Evolutionary conservation across 1,139 yeast genomes (phyloP).

Genomic region (Meyerozyma athensensis): DNA sequence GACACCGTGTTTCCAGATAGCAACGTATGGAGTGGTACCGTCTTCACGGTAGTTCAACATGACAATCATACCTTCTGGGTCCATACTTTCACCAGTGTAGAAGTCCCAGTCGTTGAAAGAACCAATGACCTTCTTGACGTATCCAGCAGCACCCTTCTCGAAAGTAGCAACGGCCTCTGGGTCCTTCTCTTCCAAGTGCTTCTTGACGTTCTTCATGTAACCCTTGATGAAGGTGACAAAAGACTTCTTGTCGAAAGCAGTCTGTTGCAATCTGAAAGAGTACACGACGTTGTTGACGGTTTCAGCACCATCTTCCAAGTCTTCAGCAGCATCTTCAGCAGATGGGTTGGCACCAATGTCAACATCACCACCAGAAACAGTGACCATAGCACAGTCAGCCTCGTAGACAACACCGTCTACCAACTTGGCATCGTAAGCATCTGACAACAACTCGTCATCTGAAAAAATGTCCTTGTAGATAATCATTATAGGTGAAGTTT

Average conservation of each 20-base stretch:
- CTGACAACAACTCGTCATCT: conserved; percentile 95
- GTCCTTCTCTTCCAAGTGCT: conserved; percentile 76
- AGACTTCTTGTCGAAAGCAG: conserved; percentile 95
- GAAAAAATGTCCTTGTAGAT: conserved; percentile 71
- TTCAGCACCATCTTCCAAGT: conserved; percentile 75
- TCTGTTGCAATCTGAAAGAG: conserved; percentile 97
- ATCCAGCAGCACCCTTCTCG: conserved; percentile 94
- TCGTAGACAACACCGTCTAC: conserved; percentile 92
- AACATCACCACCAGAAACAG: conserved; percentile 76
- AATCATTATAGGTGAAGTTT: conserved; percentile 26
- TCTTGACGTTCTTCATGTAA: conserved; percentile 95
- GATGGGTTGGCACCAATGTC: conserved; percentile 99
- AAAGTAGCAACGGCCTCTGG: conserved; percentile 84
- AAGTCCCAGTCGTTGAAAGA: conserved; percentile 99
- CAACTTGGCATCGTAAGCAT: conserved; percentile 84
- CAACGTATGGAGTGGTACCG: conserved; percentile 96
- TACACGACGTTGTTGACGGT: conserved; percentile 96
- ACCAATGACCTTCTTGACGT: conserved; percentile 91
- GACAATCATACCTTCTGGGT: conserved; percentile 98
- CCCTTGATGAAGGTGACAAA: conserved; percentile 94
- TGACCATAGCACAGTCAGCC: conserved; percentile 93
- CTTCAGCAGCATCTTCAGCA: conserved; percentile 87
- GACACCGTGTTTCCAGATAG: conserved; percentile 98
- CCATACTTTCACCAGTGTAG: conserved; percentile 99
- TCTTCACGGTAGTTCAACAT: conserved; percentile 99